phyloP scores from a whole-genome alignment of 169 alveolate species.

The Plasmodium chabaudi region DNA sequence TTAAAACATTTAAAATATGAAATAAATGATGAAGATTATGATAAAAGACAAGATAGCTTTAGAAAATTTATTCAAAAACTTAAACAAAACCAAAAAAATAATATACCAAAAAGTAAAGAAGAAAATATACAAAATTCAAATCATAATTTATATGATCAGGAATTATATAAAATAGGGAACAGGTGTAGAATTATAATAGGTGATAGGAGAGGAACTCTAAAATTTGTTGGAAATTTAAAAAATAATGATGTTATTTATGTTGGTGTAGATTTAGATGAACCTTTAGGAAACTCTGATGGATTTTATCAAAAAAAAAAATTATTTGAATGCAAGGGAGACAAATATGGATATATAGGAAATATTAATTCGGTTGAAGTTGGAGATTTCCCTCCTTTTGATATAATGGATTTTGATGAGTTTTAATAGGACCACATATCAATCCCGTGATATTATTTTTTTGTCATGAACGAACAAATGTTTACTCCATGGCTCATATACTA shows the following conservation, averaged over 20 bases:
- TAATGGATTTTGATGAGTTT: slow-evolving; percentile 85
- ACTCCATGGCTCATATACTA: too few relatives aligned
- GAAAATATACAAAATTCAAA: background rate
- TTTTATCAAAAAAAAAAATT: slow-evolving; percentile 78
- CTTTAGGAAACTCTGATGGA: slow-evolving; percentile 93
- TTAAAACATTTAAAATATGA: slow-evolving; percentile 80
- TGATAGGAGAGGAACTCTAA: slow-evolving; percentile 76
- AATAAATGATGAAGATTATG: slow-evolving; percentile 92
- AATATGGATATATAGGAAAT: slow-evolving; percentile 88
- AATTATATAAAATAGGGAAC: slow-evolving; percentile 67
- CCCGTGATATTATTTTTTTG: too few relatives aligned
- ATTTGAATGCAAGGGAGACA: slow-evolving; percentile 86
- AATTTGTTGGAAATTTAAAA: slow-evolving; percentile 77
- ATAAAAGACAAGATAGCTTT: slow-evolving; percentile 85
- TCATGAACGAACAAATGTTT: too few relatives aligned
- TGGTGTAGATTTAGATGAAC: slow-evolving; percentile 93
- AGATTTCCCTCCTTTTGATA: slow-evolving; percentile 91
- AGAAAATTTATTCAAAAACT: slow-evolving; percentile 85
- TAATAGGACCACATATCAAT: background rate
- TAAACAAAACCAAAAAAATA: slow-evolving; percentile 24
- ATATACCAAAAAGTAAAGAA: background rate
- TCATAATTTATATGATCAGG: slow-evolving; percentile 33
- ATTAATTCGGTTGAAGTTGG: slow-evolving; percentile 89
- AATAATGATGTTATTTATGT: slow-evolving; percentile 73
- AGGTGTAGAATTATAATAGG: slow-evolving; percentile 77